A percentile compares a stretch with the other conserved stretches of the same genome.
phyloP scores from a whole-genome alignment of 768 basidiomycete species.

The Tricholoma saponaceum region DNA sequence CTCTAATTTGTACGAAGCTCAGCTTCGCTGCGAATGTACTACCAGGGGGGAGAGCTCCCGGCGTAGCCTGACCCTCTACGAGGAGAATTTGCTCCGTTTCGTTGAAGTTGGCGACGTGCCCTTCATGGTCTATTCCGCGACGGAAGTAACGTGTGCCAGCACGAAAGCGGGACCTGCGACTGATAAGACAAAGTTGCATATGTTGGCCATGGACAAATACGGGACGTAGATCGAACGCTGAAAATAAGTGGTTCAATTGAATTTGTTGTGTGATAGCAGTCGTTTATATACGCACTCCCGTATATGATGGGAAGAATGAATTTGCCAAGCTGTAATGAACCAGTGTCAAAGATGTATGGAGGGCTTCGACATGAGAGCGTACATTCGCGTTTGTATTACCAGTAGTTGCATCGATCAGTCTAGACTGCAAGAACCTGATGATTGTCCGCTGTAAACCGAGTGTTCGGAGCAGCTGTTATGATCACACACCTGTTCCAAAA shows the following conservation, averaged over 20 bases:
- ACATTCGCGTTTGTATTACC: slow-evolving; percentile 62
- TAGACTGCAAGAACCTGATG: slow-evolving; percentile 34
- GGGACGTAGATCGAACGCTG: slow-evolving; percentile 85
- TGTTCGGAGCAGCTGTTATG: neutral
- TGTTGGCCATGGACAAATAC: slow-evolving; percentile 72
- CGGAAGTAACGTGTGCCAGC: slow-evolving; percentile 98
- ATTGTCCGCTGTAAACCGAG: slow-evolving; percentile 17
- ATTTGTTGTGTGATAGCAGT: slow-evolving; percentile 1
- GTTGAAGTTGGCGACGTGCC: slow-evolving; percentile 95
- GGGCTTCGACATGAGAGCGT: slow-evolving; percentile 22
- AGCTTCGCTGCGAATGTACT: slow-evolving; percentile 53
- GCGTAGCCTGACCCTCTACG: slow-evolving; percentile 53
- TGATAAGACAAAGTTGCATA: slow-evolving; percentile 83
- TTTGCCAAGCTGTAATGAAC: slow-evolving; percentile 59
- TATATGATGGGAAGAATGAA: slow-evolving; percentile 93
- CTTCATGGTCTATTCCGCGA: slow-evolving; percentile 84
- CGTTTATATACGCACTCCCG: slow-evolving; percentile 66
- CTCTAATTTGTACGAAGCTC: slow-evolving; percentile 91
- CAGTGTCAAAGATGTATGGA: slow-evolving; percentile 6
- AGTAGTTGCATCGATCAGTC: slow-evolving; percentile 34
- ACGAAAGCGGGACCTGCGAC: slow-evolving; percentile 89
- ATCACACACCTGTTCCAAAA: slow-evolving; percentile 90
- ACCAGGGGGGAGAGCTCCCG: slow-evolving; percentile 36
- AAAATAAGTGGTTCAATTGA: slow-evolving; percentile 3
- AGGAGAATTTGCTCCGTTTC: slow-evolving; percentile 95